phyloP scores from a whole-genome alignment of 768 basidiomycete species.

The Leucosporidium creatinivorum region DNA sequence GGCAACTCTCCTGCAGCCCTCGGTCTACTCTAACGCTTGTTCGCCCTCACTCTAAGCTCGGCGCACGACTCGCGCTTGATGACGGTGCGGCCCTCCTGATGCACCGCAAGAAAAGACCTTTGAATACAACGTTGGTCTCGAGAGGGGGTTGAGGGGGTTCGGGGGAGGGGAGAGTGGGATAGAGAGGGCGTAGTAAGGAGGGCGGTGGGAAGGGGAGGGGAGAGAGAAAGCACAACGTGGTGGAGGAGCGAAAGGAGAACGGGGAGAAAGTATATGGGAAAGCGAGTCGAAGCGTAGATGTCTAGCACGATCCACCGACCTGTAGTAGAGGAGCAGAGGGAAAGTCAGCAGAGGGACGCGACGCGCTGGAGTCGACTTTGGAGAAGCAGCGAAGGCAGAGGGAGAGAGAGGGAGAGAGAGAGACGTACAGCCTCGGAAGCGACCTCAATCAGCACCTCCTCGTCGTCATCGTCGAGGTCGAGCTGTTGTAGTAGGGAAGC shows the following conservation, averaged over 20 bases:
- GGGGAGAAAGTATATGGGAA: neutral
- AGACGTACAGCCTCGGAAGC: conserved; percentile 29
- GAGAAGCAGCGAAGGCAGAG: no score
- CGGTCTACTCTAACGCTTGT: no score
- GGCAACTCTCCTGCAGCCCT: no score
- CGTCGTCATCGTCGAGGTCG: conserved; percentile 32
- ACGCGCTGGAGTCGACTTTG: neutral
- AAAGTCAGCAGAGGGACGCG: neutral
- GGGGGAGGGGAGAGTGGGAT: neutral
- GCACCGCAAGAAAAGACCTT: no score
- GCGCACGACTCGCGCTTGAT: no score
- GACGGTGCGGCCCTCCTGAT: no score
- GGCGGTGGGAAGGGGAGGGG: neutral
- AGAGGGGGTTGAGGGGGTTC: neutral
- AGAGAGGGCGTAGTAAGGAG: neutral
- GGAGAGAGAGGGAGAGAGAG: neutral
- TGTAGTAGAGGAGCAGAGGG: neutral
- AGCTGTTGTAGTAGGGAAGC: conserved; percentile 8
- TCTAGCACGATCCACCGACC: conserved; percentile 15
- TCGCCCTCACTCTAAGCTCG: no score
- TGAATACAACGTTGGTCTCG: no score
- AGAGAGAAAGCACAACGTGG: neutral
- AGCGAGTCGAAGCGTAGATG: neutral
- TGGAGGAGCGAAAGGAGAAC: neutral
- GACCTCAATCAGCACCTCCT: conserved; percentile 27